Conservation (phyloP, 768 basidiomycete genomes). For the Rhizopogon roseolus region DNA sequence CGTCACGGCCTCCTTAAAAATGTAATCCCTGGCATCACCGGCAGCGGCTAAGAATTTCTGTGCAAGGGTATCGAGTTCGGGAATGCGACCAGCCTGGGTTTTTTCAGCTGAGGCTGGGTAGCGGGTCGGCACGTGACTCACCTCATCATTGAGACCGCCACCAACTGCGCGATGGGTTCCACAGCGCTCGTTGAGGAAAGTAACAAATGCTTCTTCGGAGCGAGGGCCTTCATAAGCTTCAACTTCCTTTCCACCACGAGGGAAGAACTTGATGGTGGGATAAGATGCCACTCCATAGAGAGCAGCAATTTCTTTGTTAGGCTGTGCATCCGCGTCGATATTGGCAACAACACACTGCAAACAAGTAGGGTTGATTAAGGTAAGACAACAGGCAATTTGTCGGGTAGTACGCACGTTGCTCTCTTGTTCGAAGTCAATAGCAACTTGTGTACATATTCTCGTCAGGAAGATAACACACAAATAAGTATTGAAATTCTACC, state of each 20-base stretch:
- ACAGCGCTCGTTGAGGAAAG: constrained; percentile 81
- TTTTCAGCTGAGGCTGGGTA: background rate
- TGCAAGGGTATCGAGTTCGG: constrained; percentile 75
- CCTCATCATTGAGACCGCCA: constrained; percentile 72
- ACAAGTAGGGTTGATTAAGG: constrained; percentile 6
- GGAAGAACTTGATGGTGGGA: constrained; percentile 97
- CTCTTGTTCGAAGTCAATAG: constrained; percentile 73
- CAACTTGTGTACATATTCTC: constrained; percentile 42
- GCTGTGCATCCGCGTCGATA: constrained; percentile 81
- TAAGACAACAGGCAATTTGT: background rate
- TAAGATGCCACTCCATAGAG: constrained; percentile 75
- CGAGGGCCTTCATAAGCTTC: constrained; percentile 69
- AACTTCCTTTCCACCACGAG: constrained; percentile 60
- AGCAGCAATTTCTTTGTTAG: constrained; percentile 65
- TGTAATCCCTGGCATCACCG: constrained; percentile 48
- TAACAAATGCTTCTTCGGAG: constrained; percentile 68
- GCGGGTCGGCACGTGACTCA: constrained; percentile 23
- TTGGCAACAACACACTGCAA: constrained; percentile 84
- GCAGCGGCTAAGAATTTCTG: constrained; percentile 65
- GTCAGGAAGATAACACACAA: background rate
- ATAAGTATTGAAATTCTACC: constrained; percentile 31
- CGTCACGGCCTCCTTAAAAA: constrained; percentile 60
- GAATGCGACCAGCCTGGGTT: constrained; percentile 72
- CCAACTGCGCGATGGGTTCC: constrained; percentile 80
- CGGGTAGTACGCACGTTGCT: constrained; percentile 46